Percentiles rank a stretch among this genome's conserved stretches.
Evolutionary conservation across 2,329 filamentous ascomycete species (phyloP).

Genomic region (Nannizziopsis arthrosporioides): DNA sequence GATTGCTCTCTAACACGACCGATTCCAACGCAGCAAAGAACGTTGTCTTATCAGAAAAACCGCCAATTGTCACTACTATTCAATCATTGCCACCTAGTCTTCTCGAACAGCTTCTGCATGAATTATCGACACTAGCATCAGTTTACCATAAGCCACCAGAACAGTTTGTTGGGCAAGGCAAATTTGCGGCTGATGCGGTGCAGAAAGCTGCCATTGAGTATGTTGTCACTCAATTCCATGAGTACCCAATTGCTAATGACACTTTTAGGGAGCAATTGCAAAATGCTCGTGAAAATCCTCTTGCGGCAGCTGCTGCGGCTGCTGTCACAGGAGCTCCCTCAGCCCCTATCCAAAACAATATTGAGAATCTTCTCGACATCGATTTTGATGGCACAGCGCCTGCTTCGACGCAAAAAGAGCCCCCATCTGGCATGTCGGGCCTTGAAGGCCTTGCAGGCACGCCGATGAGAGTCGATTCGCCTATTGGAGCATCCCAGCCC

Average conservation of each 20-base stretch:
- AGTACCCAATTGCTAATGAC: slow-evolving; percentile 15
- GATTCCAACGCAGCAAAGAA: slow-evolving; percentile 86
- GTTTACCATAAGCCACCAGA: slow-evolving; percentile 98
- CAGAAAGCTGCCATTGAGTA: slow-evolving; percentile 86
- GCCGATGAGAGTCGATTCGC: slow-evolving; percentile 40
- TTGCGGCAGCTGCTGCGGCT: slow-evolving; percentile 68
- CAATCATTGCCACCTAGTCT: slow-evolving; percentile 71
- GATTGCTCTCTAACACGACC: slow-evolving; percentile 65
- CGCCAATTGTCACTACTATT: slow-evolving; percentile 88
- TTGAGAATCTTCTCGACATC: slow-evolving; percentile 91
- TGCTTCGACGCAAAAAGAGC: slow-evolving; percentile 64
- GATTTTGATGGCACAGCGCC: slow-evolving; percentile 90
- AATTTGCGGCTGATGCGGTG: slow-evolving; percentile 86
- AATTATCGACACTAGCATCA: slow-evolving; percentile 88
- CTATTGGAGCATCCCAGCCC: slow-evolving; percentile 27
- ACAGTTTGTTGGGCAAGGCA: slow-evolving; percentile 93
- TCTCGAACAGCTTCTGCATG: slow-evolving; percentile 77
- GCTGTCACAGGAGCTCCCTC: slow-evolving; percentile 46
- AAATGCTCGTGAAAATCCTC: slow-evolving; percentile 84
- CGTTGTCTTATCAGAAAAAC: slow-evolving; percentile 87
- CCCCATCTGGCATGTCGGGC: slow-evolving; percentile 53
- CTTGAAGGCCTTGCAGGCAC: slow-evolving; percentile 46
- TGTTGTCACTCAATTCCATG: slow-evolving; percentile 18
- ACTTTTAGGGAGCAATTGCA: slow-evolving; percentile 63
- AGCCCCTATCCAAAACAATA: slow-evolving; percentile 54